Conservation (phyloP, 202 grass and related monocot genomes). For the Panicum hallii region DNA sequence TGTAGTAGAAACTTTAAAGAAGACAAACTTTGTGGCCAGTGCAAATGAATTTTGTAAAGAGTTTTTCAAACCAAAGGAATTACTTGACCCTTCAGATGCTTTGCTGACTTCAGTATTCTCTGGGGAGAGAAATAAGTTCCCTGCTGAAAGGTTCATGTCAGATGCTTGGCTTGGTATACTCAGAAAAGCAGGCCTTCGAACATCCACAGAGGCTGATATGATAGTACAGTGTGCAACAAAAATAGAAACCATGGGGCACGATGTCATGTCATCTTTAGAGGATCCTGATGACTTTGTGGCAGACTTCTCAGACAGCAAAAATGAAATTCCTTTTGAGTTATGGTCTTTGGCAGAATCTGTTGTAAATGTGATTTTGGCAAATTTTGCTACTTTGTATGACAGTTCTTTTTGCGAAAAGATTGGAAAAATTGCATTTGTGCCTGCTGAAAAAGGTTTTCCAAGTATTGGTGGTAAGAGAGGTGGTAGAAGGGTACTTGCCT, state of each 20-base stretch:
- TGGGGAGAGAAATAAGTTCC: slow-evolving; percentile 81
- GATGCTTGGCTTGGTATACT: slow-evolving; percentile 91
- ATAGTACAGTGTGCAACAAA: slow-evolving; percentile 85
- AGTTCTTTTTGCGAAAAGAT: slow-evolving; percentile 90
- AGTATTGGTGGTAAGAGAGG: slow-evolving; percentile 98
- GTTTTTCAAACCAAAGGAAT: slow-evolving; percentile 82
- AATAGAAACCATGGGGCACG: slow-evolving; percentile 81
- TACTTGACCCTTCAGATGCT: slow-evolving; percentile 86
- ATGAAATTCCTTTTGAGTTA: slow-evolving; percentile 84
- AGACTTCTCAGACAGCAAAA: slow-evolving; percentile 63
- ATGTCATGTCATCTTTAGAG: slow-evolving; percentile 54
- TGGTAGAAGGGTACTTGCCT: slow-evolving; percentile 82
- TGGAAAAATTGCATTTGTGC: slow-evolving; percentile 89
- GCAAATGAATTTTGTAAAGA: slow-evolving; percentile 77
- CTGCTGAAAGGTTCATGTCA: slow-evolving; percentile 77
- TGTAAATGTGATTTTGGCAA: slow-evolving; percentile 78
- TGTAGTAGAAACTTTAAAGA: slow-evolving; percentile 70
- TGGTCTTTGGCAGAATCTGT: slow-evolving; percentile 90
- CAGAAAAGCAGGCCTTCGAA: slow-evolving; percentile 82
- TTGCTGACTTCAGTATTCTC: slow-evolving; percentile 84
- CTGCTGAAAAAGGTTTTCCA: slow-evolving; percentile 97
- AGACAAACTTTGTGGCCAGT: slow-evolving; percentile 80
- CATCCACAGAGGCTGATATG: slow-evolving; percentile 80
- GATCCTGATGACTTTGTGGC: slow-evolving; percentile 78
- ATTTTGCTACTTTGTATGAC: slow-evolving; percentile 90